Evolutionary conservation across 1,284 basidiomycete genomes (phyloP), one percentile per base, ranked within the genome.

Genomic region (Heliocybe sulcata): DNA sequence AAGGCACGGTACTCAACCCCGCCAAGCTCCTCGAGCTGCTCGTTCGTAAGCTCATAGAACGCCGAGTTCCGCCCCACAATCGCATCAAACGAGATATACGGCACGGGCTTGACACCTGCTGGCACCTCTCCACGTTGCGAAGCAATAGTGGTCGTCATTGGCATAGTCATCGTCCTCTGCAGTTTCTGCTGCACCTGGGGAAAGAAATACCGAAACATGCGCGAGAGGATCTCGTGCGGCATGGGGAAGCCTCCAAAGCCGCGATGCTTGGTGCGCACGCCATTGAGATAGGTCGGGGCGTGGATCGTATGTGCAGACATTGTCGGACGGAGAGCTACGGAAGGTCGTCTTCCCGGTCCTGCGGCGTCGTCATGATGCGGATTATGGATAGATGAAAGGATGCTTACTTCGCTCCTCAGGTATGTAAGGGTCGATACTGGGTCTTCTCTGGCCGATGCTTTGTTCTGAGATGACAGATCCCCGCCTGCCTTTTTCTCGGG

Each of bases 1-100:
- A 97, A 71, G 1, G 90, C 93, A n/a, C 93, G 81, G 65, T 94
- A 98, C 68, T 99, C 96, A 14, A 97, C 90, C 4, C 95, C 95
- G 8, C 94, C 94, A 3, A 98, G 75, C 69, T 98, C 94, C 59
- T 96, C 90, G 61, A 92, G 75, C 64, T 98, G 89, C 54, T 93
- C 90, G 33, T 83, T 79, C 0, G 87, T 91, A 53, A 98, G 71
- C 42, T 81, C 75, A 51, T 84, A 81, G 66, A 99, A 98, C n/a
- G 80, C 75, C 22, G 92, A 96, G 68, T 98, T 98, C 53, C 89
- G 77, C 0, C 91, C 91, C 2, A 96, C 92, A 11, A 82, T 72
- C 0, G 90, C 89, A 45, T 91, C 82, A 66, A 98, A 98, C 1
- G 87, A 82, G 52, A 98, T 85, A 67, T 98, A 98, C 1, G 88